Evolutionary conservation across 2,329 filamentous ascomycete genomes (phyloP).

Genomic region (Colletotrichum endophyticum): DNA sequence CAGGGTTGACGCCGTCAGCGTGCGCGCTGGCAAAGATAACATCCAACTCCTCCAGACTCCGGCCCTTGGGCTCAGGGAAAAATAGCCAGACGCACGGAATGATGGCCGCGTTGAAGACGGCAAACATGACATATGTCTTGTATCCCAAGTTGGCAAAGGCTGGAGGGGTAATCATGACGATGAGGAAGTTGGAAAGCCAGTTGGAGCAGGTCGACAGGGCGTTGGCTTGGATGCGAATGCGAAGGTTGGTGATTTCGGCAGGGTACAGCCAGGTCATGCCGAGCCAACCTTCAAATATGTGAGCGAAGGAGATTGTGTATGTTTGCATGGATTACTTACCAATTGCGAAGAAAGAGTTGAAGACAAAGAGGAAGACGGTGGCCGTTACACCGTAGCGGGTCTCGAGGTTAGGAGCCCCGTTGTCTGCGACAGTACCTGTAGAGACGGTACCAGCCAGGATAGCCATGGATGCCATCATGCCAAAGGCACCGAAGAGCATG

Average conservation of each 20-base stretch:
- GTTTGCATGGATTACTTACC: constrained; percentile 23
- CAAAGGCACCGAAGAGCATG: constrained; percentile 68
- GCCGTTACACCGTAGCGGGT: constrained; percentile 32
- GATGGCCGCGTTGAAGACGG: constrained; percentile 56
- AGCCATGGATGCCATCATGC: constrained; percentile 67
- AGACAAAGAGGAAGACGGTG: constrained; percentile 62
- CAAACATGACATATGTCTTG: constrained; percentile 61
- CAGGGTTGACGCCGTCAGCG: constrained; percentile 27
- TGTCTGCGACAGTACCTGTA: constrained; percentile 32
- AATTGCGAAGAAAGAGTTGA: constrained; percentile 65
- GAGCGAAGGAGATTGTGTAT: neutral
- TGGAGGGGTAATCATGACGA: constrained; percentile 70
- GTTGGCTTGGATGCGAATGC: constrained; percentile 67
- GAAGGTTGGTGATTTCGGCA: constrained; percentile 64
- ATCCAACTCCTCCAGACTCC: constrained; percentile 69
- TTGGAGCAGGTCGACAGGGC: constrained; percentile 67
- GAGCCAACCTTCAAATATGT: constrained; percentile 47
- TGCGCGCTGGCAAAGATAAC: constrained; percentile 34
- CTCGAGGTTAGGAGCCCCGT: constrained; percentile 29
- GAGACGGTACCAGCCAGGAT: constrained; percentile 45
- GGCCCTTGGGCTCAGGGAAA: constrained; percentile 58
- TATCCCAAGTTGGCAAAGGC: constrained; percentile 59
- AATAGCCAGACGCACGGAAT: constrained; percentile 57
- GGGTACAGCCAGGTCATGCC: constrained; percentile 68
- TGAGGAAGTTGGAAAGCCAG: constrained; percentile 68